Percentiles rank a stretch among this genome's conserved stretches.
phyloP scores from a whole-genome alignment of 305 asterid species.

The Striga hermonthica region DNA sequence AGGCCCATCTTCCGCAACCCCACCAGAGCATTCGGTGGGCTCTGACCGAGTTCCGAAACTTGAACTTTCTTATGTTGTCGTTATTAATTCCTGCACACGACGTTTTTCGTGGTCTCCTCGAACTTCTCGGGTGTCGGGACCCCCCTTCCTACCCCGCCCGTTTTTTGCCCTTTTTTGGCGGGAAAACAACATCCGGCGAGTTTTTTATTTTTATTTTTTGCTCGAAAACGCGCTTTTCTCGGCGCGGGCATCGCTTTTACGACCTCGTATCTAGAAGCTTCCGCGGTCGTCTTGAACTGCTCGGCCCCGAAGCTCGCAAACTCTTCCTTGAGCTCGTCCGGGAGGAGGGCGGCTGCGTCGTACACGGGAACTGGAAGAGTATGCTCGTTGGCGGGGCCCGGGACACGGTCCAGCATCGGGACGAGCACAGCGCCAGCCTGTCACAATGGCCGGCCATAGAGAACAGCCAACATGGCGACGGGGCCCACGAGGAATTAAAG shows the following conservation, averaged over 20 bases:
- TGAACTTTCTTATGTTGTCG: background rate
- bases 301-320: constrained; percentile 43
- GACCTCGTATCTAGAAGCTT: constrained; percentile 73
- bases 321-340: background rate
- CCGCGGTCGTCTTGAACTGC: constrained; percentile 72
- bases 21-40: background rate
- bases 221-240: constrained; percentile 66
- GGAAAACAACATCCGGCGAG: too few relatives aligned
- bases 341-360: too few relatives aligned
- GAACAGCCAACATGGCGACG: too few relatives aligned
- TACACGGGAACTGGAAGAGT: too few relatives aligned
- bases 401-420: too few relatives aligned
- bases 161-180: constrained; percentile 60
- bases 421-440: too few relatives aligned
- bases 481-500: too few relatives aligned
- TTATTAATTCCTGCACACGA: background rate
- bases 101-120: background rate
- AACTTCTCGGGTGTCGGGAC: constrained; percentile 20
- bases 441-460: too few relatives aligned
- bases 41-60: constrained; percentile 7
- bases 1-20: background rate
- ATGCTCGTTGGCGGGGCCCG: too few relatives aligned
- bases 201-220: too few relatives aligned
- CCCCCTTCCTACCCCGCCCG: constrained; percentile 65
- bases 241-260: constrained; percentile 56